A percentile compares a stretch with the other conserved stretches of the same genome.
These are phyloP conservation scores for Cinnamomum chago DNA, from an alignment of 164 flowering plant genomes.

Conservation along the genomic window DNA sequence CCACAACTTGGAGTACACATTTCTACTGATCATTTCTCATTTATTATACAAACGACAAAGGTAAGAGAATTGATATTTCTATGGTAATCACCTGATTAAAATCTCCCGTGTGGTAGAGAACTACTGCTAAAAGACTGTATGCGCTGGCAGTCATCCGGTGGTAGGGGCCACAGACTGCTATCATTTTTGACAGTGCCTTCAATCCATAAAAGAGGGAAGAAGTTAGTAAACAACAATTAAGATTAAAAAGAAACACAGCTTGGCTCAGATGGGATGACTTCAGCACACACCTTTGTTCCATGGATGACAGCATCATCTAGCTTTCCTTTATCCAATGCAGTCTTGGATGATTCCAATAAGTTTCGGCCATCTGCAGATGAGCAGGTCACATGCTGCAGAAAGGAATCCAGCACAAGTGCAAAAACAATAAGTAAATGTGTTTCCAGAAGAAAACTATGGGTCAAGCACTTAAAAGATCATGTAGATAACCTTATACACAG, in stretches of 20 bases:
- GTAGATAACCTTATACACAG: constrained; percentile 62
- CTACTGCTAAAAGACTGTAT: constrained; percentile 89
- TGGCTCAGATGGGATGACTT: not conserved
- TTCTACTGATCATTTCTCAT: no score
- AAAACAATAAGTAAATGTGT: not conserved
- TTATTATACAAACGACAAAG: no score
- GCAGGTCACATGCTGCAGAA: constrained; percentile 68
- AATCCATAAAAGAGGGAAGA: constrained; percentile 18
- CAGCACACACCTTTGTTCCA: constrained; percentile 66
- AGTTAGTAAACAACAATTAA: constrained; percentile 2
- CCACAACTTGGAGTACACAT: no score
- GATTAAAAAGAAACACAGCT: not conserved
- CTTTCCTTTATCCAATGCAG: constrained; percentile 90
- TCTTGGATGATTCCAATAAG: constrained; percentile 76
- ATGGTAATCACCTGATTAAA: constrained; percentile 67
- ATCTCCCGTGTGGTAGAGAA: constrained; percentile 89
- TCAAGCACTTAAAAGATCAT: constrained; percentile 5
- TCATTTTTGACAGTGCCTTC: constrained; percentile 78
- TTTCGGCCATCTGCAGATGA: constrained; percentile 87
- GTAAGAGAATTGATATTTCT: not conserved
- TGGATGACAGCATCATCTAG: constrained; percentile 79
- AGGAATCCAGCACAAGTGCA: constrained; percentile 9
- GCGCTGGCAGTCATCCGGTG: constrained; percentile 88
- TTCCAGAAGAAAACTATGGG: not conserved
- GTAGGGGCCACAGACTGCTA: constrained; percentile 88